Conservation (phyloP, 1,284 basidiomycete genomes). For the Peniophora sp. region DNA sequence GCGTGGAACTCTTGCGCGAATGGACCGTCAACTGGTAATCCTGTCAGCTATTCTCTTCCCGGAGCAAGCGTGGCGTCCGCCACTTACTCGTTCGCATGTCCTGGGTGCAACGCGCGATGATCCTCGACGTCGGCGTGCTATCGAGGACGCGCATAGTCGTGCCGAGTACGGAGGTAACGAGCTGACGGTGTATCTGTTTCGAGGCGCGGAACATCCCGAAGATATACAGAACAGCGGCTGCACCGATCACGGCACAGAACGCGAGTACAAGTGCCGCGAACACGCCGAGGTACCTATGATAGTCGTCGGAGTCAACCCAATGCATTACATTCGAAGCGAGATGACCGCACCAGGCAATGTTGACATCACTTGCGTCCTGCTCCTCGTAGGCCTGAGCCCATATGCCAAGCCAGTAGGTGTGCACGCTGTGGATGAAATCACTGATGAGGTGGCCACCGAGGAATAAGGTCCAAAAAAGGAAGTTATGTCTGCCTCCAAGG, state of each 20-base stretch:
- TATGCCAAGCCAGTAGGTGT: constrained; percentile 36
- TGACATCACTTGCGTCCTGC: constrained; percentile 19
- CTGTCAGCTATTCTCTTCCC: too few species aligned
- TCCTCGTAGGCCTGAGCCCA: constrained; percentile 35
- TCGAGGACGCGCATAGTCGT: constrained; percentile 37
- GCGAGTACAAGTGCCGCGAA: constrained; percentile 33
- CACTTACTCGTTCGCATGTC: constrained; percentile 42
- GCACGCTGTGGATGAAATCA: constrained; percentile 17
- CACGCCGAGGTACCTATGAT: constrained; percentile 30
- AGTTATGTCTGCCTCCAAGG: constrained; percentile 21
- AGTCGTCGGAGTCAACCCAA: too few species aligned
- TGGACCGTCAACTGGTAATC: too few species aligned
- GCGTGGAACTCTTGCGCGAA: too few species aligned
- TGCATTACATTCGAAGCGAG: neutral
- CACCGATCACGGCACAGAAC: constrained; percentile 17
- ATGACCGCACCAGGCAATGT: constrained; percentile 12
- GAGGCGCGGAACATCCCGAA: constrained; percentile 43
- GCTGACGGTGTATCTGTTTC: constrained; percentile 42
- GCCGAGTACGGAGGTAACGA: constrained; percentile 48
- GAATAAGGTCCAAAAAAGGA: constrained; percentile 26
- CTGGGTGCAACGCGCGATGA: constrained; percentile 52
- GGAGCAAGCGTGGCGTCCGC: too few species aligned
- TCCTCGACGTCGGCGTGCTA: constrained; percentile 45
- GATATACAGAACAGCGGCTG: constrained; percentile 26
- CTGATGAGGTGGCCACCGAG: constrained; percentile 14